Base-by-base conservation (phyloP, 768 basidiomycete species). In the Solioccasus polychromus region DNA sequence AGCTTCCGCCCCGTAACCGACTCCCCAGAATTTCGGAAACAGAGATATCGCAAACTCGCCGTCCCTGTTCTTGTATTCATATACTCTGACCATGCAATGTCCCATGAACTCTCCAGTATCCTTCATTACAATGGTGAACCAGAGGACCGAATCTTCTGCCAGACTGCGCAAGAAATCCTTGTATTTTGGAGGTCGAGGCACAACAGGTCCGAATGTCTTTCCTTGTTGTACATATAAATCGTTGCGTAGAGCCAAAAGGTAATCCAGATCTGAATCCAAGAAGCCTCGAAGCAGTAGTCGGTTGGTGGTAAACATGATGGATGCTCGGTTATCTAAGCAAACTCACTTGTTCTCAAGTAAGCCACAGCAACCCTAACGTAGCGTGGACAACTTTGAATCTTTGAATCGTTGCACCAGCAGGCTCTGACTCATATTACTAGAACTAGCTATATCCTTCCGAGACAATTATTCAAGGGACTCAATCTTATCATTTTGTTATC, bases 1-100 rank as follows among this genome's bases (percentile, higher is more conserved):
- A 6, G 64, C 58, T 40, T 71, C 69, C 36, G 55, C 61, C 14
- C 67, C 69, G 34, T 65, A 71, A 2, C 69, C 70, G 25, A 61
- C 62, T 3, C 58, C 54, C 65, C 66, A 68, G 29, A 62, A 62
- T 24, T 54, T 31, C 7, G 44, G 34, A 12, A 26, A 41, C 11
- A 68, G 15, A 11, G 52, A 52, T 38, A 65, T 61, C 9, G 55
- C 51, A 29, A 64, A 53, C 10, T 51, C 35, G 34, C 58, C 61
- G 50, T 63, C 52, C 51, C 60, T 45, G 34, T 67, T 58, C 49
- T 61, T 58, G 20, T 20, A 38, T 19, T 45, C 51, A 3, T 35
- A 11, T 44, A 53, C 35, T 20, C 44, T 45, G 28, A 66, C 43
- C 26, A 42, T 48, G 28, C 60, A 48, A 7, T 57, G 42, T 4